Evolutionary conservation across 768 basidiomycete species (phyloP), one percentile per base, ranked within the genome.

Genomic region (Boletellus ananiceps): DNA sequence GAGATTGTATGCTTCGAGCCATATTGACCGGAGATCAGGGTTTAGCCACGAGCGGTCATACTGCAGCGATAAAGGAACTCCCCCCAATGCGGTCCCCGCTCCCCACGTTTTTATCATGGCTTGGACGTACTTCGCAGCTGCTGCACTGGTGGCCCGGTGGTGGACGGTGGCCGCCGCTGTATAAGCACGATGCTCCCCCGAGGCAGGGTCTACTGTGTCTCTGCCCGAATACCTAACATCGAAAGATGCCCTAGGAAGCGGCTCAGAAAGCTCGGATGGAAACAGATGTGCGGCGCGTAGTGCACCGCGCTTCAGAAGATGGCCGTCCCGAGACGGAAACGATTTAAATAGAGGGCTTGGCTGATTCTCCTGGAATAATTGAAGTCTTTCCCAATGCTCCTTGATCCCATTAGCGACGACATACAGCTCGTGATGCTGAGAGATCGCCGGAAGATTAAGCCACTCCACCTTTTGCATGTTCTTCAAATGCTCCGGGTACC

Each of bases 401-500:
- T 68, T 42, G 39, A 73, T 70, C 31, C 29, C 49, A 2, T 50
- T 44, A 27, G 44, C 45, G 16, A 46, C 41, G 5, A 50, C 6
- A 18, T 55, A 55, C 14, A 56, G 12, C 33, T 50, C 19, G 45
- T 39, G 44, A 21, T 45, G 44, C 25, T 50, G 49, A 1, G 44
- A 11, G 13, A 12, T 29, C 8, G 25, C 47, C 1, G 55, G 52
- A n/a, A 56, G 55, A 21, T 36, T n/a, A 3, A 23, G 37, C 55
- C 55, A 55, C 13, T 29, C 41, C 21, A 56, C 55, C 37, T 44
- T 56, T n/a, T 51, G 54, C 52, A 56, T 56, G 15, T 9, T 19
- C 8, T 41, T 51, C 18, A 71, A 56, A 44, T 72, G 67, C 5
- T 43, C 13, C 1, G 76, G 76, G 56, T 75, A 72, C 51, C 65